Base-by-base conservation (phyloP, 164 flowering plant genomes). In the Magnolia changhungtana region DNA sequence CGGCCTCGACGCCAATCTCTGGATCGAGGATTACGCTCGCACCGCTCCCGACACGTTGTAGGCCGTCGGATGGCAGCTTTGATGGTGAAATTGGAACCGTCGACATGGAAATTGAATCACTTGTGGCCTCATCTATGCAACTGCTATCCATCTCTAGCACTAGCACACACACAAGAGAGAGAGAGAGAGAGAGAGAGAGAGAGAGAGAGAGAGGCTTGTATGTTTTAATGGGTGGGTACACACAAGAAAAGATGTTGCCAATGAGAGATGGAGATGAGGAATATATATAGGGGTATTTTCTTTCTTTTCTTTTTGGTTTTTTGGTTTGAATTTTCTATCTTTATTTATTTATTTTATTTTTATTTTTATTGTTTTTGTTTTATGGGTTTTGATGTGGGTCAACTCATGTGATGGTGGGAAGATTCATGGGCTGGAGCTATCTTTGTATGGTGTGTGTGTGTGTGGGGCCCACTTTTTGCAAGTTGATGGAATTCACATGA, bases 401-500 rank as follows among this genome's bases (percentile, higher is more conserved):
- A 85, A 82, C 86, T 80, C 72, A 64, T 23, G 71, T 19, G 76
- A 63, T 21, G 69, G 71, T 64, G 78, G 88, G 94, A 90, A 88
- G 90, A 86, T 90, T 90, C 89, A 87, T 80, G 79, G 83, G 27
- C 74, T 78, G 78, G 74, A 19, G 49, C 23, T 65, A 37, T 29
- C 37, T 67, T 18, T 67, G 68, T 20, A 5, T 67, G 50, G 68
- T 20, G 29, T 67, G 50, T 67, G 27, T 27, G 18, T 27, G 71
- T 23, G 82, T 73, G 85, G 89, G 88, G 7, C 80, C 87, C 85
- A 80, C 71, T 8, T 0, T 0, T 72, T 14, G 74, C 90, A 89
- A 90, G 87, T 90, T 89, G 94, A 85, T 85, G 84, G 86, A 84
- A 86, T 85, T 90, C 92, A 90, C 90, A 89, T 89, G 92, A 87